phyloP scores from a whole-genome alignment of 2,329 filamentous ascomycete genomes.

The Xylariaceae sp. region DNA sequence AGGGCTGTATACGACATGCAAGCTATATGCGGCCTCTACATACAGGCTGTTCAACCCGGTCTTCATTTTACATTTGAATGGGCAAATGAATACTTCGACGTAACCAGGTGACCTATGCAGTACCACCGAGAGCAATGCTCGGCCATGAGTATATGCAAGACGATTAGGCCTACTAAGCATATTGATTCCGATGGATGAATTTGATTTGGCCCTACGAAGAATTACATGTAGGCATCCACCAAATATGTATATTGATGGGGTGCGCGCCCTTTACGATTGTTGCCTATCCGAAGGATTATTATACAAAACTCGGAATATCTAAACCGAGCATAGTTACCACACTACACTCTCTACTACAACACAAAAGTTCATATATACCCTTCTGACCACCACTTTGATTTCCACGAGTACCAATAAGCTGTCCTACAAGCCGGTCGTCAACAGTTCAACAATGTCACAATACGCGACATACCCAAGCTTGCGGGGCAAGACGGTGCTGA shows the following conservation, averaged over 20 bases:
- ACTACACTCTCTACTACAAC: background rate
- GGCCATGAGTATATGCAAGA: background rate
- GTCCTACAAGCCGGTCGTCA: background rate
- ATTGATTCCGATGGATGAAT: background rate
- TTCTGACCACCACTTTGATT: background rate
- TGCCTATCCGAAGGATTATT: background rate
- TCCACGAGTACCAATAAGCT: no score
- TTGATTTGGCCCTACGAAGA: background rate
- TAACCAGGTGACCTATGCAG: background rate
- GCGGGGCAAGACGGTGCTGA: constrained; percentile 43
- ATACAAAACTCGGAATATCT: background rate
- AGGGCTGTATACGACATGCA: no score
- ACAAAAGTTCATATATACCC: no score
- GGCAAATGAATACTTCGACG: background rate
- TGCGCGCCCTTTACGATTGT: background rate
- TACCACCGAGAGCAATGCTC: background rate
- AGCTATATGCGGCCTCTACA: background rate
- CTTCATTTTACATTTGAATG: background rate
- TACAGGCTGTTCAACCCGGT: background rate
- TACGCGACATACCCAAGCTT: constrained; percentile 48
- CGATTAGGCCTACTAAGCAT: background rate
- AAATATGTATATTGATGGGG: background rate
- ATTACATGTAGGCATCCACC: background rate
- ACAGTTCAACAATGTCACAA: background rate
- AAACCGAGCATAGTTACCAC: background rate